A percentile compares a stretch with the other conserved stretches of the same genome.
Evolutionary conservation across 495 filamentous ascomycete genomes (phyloP).

Genomic region (Penicillium alfredii): DNA sequence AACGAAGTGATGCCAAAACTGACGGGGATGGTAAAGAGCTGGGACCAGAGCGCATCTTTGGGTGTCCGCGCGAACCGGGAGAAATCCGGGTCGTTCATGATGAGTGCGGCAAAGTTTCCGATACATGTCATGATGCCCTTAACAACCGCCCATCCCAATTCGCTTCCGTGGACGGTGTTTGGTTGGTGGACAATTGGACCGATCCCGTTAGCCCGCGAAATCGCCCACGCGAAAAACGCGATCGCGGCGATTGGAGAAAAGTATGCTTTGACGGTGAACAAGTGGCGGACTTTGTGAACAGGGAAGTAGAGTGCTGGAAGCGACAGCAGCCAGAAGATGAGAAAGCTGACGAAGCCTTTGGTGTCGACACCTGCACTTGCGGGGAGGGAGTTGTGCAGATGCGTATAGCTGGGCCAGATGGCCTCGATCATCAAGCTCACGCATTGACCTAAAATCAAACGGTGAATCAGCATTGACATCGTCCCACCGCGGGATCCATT

Average conservation of each 20-base stretch:
- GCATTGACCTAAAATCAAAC: conserved; percentile 65
- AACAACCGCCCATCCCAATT: conserved; percentile 74
- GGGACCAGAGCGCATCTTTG: conserved; percentile 80
- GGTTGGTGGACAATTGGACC: conserved; percentile 79
- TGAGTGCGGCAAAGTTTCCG: conserved; percentile 85
- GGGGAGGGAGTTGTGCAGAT: conserved; percentile 63
- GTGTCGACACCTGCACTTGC: conserved; percentile 65
- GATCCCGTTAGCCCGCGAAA: conserved; percentile 74
- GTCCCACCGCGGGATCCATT: not conserved
- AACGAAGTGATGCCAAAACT: conserved; percentile 87
- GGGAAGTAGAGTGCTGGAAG: conserved; percentile 79
- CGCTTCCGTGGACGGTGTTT: conserved; percentile 56
- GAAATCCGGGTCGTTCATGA: conserved; percentile 81
- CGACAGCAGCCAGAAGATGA: conserved; percentile 75
- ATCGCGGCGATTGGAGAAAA: conserved; percentile 80
- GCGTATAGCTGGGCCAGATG: conserved; percentile 67
- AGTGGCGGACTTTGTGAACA: conserved; percentile 59
- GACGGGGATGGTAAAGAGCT: conserved; percentile 78
- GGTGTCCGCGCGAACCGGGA: conserved; percentile 78
- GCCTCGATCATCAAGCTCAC: conserved; percentile 75
- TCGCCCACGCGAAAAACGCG: conserved; percentile 86
- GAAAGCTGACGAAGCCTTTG: conserved; percentile 69
- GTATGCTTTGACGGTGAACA: conserved; percentile 88
- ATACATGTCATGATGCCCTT: conserved; percentile 83
- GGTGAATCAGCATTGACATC: not conserved